A percentile compares a stretch with the other conserved stretches of the same genome.
Evolutionary conservation across 2,329 filamentous ascomycete genomes (phyloP).

Genomic region (Penicillium digitatum): DNA sequence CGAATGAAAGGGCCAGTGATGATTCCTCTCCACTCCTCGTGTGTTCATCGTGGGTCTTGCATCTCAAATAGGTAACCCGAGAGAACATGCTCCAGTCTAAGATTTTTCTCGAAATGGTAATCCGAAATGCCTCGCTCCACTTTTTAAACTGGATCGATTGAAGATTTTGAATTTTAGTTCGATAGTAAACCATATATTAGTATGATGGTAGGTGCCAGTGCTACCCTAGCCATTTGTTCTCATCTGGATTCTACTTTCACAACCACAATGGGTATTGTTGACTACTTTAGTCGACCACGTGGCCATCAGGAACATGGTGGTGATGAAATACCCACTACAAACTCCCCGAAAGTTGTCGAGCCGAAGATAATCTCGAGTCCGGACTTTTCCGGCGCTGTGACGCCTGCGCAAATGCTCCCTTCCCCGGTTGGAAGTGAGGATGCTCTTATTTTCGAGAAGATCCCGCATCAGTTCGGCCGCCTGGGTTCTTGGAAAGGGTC

Average conservation of each 20-base stretch:
- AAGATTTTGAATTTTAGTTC: conserved; percentile 12
- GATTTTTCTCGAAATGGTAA: conserved; percentile 7
- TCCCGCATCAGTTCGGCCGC: conserved; percentile 31
- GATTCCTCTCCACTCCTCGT: background rate
- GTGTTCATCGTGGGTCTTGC: conserved; percentile 1
- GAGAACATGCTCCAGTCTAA: conserved; percentile 3
- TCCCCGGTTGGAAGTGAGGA: conserved; percentile 20
- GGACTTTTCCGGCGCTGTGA: conserved; percentile 10
- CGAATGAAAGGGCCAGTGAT: background rate
- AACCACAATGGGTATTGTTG: conserved; percentile 16
- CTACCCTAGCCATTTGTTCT: background rate
- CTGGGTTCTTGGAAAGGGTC: conserved; percentile 39
- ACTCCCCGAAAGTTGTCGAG: conserved; percentile 14
- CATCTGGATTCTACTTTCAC: background rate
- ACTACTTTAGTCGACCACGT: conserved; percentile 13
- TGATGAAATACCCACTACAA: background rate
- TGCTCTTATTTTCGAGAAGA: conserved; percentile 20
- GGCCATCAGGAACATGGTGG: conserved; percentile 6
- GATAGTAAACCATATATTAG: conserved; percentile 2
- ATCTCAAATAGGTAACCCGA: conserved; percentile 8
- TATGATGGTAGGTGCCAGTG: background rate
- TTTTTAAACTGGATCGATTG: conserved; percentile 15
- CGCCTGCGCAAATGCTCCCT: conserved; percentile 13
- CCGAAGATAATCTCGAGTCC: conserved; percentile 16
- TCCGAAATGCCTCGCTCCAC: conserved; percentile 9